Conservation (phyloP, 1,139 yeast species). For the Kodamaea anthophila region DNA sequence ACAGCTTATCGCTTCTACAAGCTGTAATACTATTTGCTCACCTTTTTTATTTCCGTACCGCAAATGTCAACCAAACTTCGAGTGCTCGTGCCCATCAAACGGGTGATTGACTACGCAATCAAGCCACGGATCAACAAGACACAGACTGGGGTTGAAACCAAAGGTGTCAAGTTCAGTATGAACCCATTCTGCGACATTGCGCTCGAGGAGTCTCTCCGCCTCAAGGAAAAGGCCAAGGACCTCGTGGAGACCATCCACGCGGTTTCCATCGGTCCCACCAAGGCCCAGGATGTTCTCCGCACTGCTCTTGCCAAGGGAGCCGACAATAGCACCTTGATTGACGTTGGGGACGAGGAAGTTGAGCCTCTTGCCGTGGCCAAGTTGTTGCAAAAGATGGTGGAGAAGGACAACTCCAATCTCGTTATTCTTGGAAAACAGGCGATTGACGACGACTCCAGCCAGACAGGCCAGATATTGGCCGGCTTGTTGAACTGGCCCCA, state of each 20-base stretch:
- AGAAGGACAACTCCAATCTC: constrained; percentile 65
- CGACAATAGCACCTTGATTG: constrained; percentile 77
- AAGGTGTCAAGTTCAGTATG: constrained; percentile 88
- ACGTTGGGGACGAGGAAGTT: constrained; percentile 63
- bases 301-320: constrained; percentile 94
- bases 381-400: constrained; percentile 67
- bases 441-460: constrained; percentile 90
- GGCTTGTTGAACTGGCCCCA: constrained; percentile 96
- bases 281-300: constrained; percentile 82
- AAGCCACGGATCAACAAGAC: constrained; percentile 90
- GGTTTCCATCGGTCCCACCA: constrained; percentile 84
- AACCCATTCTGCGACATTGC: constrained; percentile 98
- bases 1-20: no score
- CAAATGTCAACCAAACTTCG: constrained; percentile 56
- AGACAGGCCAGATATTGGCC: constrained; percentile 97
- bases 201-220: constrained; percentile 79
- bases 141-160: constrained; percentile 78
- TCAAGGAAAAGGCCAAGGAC: constrained; percentile 64
- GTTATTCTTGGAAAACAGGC: constrained; percentile 93
- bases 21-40: no score
- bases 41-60: no score
- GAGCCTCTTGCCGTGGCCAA: constrained; percentile 94
- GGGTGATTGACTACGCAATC: constrained; percentile 90
- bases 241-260: constrained; percentile 82
- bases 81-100: constrained; percentile 87